Evolutionary conservation across 1,139 yeast genomes (phyloP), one percentile per base, ranked within the genome.

Genomic region (Diutina scorzettiae): DNA sequence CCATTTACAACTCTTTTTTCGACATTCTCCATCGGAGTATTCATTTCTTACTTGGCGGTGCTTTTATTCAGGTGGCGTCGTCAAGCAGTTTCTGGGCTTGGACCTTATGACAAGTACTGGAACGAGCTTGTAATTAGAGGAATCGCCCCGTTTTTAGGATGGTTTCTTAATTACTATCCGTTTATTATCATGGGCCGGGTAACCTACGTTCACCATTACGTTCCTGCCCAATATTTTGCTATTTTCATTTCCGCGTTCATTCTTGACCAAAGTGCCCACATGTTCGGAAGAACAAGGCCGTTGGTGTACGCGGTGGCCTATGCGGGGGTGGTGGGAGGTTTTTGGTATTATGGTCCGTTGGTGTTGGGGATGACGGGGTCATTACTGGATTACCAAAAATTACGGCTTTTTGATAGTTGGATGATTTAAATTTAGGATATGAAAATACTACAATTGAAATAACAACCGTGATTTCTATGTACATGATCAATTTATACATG

Each of bases 1-100:
- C 84, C 87, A 0, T 69, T 78, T 46, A 72, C 74, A 41, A 76
- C 83, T 2, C 79, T 84, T 84, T 57, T 71, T 12, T 68, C 84
- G 1, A 62, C 71, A 0, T 43, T 52, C 2, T 48, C 50, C 17
- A 20, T 49, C 4, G 44, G 58, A 3, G 31, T 66, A 21, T 53
- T 50, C 0, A 43, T 55, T 0, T 51, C 58, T 37, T 30, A 56
- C 0, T 3, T 59, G 4, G 42, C 48, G 5, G 49, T 54, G 5
- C 46, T 47, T 31, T 33, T 44, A 16, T 50, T 59, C 45, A 49
- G 51, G 27, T 66, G 68, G 63, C 66, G 60, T 49, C 58, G 74
- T 46, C 72, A 65, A 47, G 48, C 16, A 6, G 7, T 33, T 3
- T 21, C 37, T 47, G 23, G 41, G 41, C 24, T 52, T 45, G 23